These are phyloP conservation scores for Penicillium canariense DNA, from an alignment of 495 filamentous ascomycete species.

Conservation along the genomic window DNA sequence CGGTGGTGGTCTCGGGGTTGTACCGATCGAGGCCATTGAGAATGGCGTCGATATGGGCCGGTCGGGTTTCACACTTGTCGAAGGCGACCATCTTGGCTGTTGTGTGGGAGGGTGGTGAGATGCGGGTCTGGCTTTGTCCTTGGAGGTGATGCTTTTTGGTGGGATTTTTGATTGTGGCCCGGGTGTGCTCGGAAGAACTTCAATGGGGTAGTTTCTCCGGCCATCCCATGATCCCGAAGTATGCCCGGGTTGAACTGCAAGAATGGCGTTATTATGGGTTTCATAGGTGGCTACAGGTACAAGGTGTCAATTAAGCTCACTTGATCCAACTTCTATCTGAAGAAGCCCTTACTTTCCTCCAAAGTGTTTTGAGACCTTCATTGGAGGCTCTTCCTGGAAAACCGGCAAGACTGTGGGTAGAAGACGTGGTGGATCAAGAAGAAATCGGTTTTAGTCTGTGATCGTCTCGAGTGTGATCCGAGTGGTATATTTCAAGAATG, in stretches of 20 bases:
- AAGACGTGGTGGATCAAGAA: too few relatives aligned
- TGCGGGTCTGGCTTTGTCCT: conserved; percentile 25
- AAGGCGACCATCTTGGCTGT: conserved; percentile 50
- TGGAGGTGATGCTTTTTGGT: conserved; percentile 35
- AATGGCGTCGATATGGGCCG: conserved; percentile 85
- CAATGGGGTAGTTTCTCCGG: conserved; percentile 29
- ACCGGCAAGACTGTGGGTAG: too few relatives aligned
- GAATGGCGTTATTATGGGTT: too few relatives aligned
- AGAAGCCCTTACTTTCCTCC: too few relatives aligned
- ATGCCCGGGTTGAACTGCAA: conserved; percentile 4
- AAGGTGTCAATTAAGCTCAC: too few relatives aligned
- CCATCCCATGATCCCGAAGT: conserved; percentile 7
- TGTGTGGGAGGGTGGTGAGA: conserved; percentile 21
- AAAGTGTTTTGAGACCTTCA: too few relatives aligned
- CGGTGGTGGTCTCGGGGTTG: conserved; percentile 91
- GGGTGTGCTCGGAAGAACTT: conserved; percentile 17
- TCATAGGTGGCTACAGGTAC: too few relatives aligned
- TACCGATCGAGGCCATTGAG: conserved; percentile 94
- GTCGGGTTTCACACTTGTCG: conserved; percentile 62
- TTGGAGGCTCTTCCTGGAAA: too few relatives aligned
- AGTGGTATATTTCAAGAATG: too few relatives aligned
- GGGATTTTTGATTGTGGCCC: conserved; percentile 46
- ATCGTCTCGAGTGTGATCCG: too few relatives aligned
- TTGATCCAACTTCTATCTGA: too few relatives aligned
- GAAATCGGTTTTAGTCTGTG: too few relatives aligned